These are phyloP conservation scores for Beauveria australis DNA, from an alignment of 2,329 filamentous ascomycete species.

Conservation along the genomic window DNA sequence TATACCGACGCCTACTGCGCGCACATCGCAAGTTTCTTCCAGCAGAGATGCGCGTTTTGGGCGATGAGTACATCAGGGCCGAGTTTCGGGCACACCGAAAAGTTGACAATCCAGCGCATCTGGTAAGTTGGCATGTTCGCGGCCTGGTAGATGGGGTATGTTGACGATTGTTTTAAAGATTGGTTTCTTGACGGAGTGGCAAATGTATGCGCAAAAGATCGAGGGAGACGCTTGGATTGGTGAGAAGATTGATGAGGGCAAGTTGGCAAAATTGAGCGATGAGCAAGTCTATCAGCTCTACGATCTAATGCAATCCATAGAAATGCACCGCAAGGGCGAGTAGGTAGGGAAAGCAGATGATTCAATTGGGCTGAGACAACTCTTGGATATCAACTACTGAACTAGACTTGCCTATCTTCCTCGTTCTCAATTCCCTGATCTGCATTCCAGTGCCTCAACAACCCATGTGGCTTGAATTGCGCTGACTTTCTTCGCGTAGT, in stretches of 20 bases:
- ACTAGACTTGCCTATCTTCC: not conserved
- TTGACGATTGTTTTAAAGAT: conserved; percentile 46
- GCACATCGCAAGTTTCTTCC: conserved; percentile 75
- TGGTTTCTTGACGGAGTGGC: conserved; percentile 94
- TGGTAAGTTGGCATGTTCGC: conserved; percentile 47
- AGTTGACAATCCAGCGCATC: conserved; percentile 84
- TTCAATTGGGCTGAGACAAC: not conserved
- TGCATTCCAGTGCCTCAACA: conserved; percentile 35
- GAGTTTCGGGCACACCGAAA: conserved; percentile 81
- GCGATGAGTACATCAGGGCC: conserved; percentile 86
- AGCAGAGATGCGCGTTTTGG: conserved; percentile 66
- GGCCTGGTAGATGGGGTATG: not conserved
- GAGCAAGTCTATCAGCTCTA: conserved; percentile 91
- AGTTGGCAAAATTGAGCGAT: conserved; percentile 92
- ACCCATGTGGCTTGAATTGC: conserved; percentile 54
- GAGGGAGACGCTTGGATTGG: conserved; percentile 82
- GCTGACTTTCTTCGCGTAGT: conserved; percentile 59
- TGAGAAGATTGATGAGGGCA: conserved; percentile 72
- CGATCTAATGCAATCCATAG: conserved; percentile 82
- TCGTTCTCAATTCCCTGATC: conserved; percentile 16
- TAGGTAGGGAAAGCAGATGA: conserved; percentile 15
- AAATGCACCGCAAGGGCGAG: conserved; percentile 25
- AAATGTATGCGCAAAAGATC: conserved; percentile 84
- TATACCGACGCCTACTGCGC: conserved; percentile 82
- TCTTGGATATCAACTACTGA: not conserved